Evolutionary conservation across 2,329 filamentous ascomycete species (phyloP), one percentile per base, ranked within the genome.

Genomic region (Phialophora verrucosa): DNA sequence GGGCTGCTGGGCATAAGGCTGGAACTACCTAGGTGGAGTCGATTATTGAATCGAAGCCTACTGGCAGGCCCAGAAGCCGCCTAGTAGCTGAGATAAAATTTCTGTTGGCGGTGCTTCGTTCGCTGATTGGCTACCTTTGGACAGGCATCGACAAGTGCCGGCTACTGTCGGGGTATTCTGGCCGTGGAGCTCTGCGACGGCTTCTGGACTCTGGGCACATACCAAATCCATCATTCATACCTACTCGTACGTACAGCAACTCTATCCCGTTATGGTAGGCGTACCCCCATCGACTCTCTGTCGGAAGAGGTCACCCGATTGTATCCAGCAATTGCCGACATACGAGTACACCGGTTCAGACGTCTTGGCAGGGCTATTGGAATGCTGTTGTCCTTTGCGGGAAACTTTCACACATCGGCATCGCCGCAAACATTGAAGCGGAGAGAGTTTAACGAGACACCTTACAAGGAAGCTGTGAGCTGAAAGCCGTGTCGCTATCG

Each of bases 11-110:
- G 49, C 49, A 53, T 63, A 63, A 57, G 58, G 47, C 62, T 64
- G 62, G 62, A 51, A 47, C 27, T 27, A 35, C 32, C 32, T 38
- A 38, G 17, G 56, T 62, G 59, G 59, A 32, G 47, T 44, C 42
- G 51, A 29, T 7, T 56, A 38, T 17, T 35, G 31, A 17, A 62
- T 25, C n/a, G 20, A 25, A n/a, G 38, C 59, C 29, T 42, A 47
- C 32, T 12, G 32, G 10, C 10, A 35, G 53, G 23, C 62, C 65
- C 54, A 67, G 65, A 64, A 25, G 62, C 58, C 56, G 42, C 14
- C 50, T 3, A 51, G 63, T 47, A 68, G 59, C 59, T 54, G 55
- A 35, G 35, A 47, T 25, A 47, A 68, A 68, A 68, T 31, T 31
- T 65, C 29, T 66, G 65, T 62, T 63, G 42, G 29, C 47, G 38